Evolutionary conservation across 2,329 filamentous ascomycete species (phyloP), one percentile per base, ranked within the genome.

Genomic region (Microdochium bolleyi): DNA sequence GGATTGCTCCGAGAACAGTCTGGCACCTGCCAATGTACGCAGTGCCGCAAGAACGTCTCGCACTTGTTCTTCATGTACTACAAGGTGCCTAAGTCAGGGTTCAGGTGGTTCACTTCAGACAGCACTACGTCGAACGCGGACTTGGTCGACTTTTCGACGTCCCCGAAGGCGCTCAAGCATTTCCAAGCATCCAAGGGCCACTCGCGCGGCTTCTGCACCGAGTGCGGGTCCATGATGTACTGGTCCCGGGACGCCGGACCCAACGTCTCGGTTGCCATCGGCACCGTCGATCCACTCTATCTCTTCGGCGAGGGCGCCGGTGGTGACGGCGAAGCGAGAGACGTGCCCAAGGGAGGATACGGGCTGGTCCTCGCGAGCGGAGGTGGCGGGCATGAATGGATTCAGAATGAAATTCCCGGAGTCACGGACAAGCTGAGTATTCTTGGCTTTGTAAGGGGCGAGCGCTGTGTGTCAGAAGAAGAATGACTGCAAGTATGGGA

Each of bases 21-120:
- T 48, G 55, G 52, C 22, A 57, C 56, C 10, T 56, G 55, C 52
- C 56, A 57, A 49, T 55, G 55, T 52, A 58, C 53, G 14, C 55
- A 57, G 50, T 55, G 56, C 50, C 55, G 56, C 41, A 54, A 54
- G 32, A 54, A 48, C 53, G 53, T 52, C 9, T 55, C 54, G 2
- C 50, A 49, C 7, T 52, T 56, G 48, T 56, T 57, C 51, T 56
- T 55, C 53, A 49, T 54, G 37, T 56, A 54, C 41, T 49, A 52
- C 41, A 54, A 53, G 30, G 52, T 55, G 16, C 52, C 56, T n/a
- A 52, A 50, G 22, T 50, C 55, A 2, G n/a, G 11, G 21, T 22
- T 58, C 19, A 55, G 48, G 4, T 58, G 52, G 51, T 19, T 22
- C 51, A 24, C 48, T 41, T n/a, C 16, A 13, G 25, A 48, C 19